These are phyloP conservation scores for Pelargonium citronellum DNA, from an alignment of 441 rosid genomes.

Conservation along the genomic window DNA sequence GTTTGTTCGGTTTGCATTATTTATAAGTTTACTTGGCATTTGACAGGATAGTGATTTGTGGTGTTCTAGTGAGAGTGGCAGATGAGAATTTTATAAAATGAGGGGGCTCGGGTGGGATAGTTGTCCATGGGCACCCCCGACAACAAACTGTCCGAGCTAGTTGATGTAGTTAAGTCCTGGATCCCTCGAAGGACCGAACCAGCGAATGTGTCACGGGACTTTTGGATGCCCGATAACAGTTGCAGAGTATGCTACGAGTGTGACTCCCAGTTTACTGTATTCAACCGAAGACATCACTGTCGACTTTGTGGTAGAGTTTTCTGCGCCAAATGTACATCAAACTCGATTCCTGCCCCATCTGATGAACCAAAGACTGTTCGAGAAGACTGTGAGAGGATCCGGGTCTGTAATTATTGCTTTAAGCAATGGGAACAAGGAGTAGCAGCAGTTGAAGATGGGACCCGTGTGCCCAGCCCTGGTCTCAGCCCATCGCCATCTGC, in stretches of 20 bases:
- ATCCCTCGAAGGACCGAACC: conserved; percentile 76
- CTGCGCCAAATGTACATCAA: conserved; percentile 86
- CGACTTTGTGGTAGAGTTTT: conserved; percentile 89
- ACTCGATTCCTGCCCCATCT: conserved; percentile 57
- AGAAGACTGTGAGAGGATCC: conserved; percentile 72
- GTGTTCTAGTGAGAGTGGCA: conserved; percentile 30
- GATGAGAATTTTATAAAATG: conserved; percentile 66
- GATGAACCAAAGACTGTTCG: conserved; percentile 35
- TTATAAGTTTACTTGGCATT: background rate
- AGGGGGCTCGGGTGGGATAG: conserved; percentile 33
- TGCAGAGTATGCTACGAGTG: conserved; percentile 96
- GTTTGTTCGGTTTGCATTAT: background rate
- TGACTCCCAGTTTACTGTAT: conserved; percentile 68
- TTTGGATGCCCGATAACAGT: conserved; percentile 99
- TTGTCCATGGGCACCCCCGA: conserved; percentile 59
- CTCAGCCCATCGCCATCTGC: conserved; percentile 56
- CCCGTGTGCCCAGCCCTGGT: conserved; percentile 41
- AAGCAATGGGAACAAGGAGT: conserved; percentile 61
- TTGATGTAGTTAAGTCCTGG: conserved; percentile 60
- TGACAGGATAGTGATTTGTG: conserved; percentile 10
- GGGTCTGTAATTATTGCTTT: conserved; percentile 93
- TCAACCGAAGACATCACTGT: conserved; percentile 89
- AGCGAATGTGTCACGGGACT: conserved; percentile 73
- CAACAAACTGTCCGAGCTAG: conserved; percentile 58
- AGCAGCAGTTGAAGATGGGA: conserved; percentile 47